Evolutionary conservation across 495 filamentous ascomycete genomes (phyloP), one percentile per base, ranked within the genome.

Genomic region (Sporormia fimetaria): DNA sequence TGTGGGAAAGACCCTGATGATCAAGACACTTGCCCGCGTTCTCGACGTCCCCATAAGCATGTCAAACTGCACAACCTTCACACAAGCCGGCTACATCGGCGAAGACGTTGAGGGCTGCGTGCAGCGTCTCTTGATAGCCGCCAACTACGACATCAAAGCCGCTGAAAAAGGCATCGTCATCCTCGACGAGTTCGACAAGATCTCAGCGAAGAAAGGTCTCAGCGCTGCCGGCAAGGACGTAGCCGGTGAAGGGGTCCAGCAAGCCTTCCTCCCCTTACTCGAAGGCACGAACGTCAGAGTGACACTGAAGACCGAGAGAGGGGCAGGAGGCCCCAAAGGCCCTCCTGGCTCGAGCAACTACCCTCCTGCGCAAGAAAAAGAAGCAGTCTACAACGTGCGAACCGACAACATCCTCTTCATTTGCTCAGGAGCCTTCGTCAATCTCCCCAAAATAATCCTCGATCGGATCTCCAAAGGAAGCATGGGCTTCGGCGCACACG

Each of bases 351-450:
- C n/a, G n/a, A n/a, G n/a, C n/a, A n/a, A n/a, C n/a, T n/a, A n/a
- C n/a, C n/a, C n/a, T n/a, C n/a, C n/a, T n/a, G n/a, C n/a, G n/a
- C n/a, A n/a, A n/a, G 55, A 64, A 49, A 94, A 93, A 59, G 75
- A 78, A 6, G 90, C 96, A 56, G 74, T 82, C 10, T 95, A 81
- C 63, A 92, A 82, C 37, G 75, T 98, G 29, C 81, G 87, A 48
- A 98, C 90, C 0, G 83, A 87, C 42, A 94, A 94, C 49, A 98
- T 98, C 40, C 71, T 98, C 12, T 98, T 98, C 59, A 81, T 98
- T 32, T 94, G 86, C 60, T 87, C 87, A 10, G 90, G 90, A 11
- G 90, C 90, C 7, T 98, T 98, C 54, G 82, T 88, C 18, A 90
- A 90, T 6, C 72, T 98, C 8, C 80, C 94, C 52, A 95, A 94